Conservation (phyloP, 148 eudicot genomes). For the Rhododendron griersonianum region DNA sequence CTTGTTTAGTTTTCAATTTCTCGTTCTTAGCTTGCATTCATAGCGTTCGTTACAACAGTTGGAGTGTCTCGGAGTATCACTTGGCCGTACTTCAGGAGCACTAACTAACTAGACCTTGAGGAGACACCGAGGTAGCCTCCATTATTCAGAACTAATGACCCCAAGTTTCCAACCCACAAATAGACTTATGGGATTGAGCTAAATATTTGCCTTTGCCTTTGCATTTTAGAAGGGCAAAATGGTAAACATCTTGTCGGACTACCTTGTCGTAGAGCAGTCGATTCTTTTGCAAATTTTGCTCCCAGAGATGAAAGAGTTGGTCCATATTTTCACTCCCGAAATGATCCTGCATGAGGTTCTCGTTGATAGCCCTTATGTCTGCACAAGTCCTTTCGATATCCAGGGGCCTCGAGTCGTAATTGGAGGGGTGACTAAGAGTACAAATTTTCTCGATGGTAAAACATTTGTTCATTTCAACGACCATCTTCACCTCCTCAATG, state of each 20-base stretch:
- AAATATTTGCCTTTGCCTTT: neutral
- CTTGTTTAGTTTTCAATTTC: too few species aligned
- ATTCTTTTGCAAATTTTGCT: neutral
- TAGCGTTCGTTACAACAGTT: too few species aligned
- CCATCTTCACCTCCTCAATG: neutral
- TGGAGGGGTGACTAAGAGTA: neutral
- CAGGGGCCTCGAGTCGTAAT: neutral
- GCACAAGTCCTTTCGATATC: neutral
- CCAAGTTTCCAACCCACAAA: neutral
- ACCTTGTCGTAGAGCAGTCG: neutral
- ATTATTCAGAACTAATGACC: neutral
- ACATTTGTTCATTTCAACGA: neutral
- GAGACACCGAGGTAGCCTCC: neutral
- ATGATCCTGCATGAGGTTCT: neutral
- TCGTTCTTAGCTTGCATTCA: too few species aligned
- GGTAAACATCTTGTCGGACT: neutral
- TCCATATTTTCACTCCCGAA: slow-evolving; percentile 2
- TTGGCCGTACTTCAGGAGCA: too few species aligned
- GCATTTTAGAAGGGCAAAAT: neutral
- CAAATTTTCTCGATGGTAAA: neutral
- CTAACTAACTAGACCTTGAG: too few species aligned
- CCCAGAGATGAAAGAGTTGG: neutral
- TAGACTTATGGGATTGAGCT: neutral
- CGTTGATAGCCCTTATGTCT: neutral
- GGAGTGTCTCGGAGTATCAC: too few species aligned